These are phyloP conservation scores for Wallemia ichthyophaga DNA, from an alignment of 1,284 basidiomycete genomes.

Conservation along the genomic window DNA sequence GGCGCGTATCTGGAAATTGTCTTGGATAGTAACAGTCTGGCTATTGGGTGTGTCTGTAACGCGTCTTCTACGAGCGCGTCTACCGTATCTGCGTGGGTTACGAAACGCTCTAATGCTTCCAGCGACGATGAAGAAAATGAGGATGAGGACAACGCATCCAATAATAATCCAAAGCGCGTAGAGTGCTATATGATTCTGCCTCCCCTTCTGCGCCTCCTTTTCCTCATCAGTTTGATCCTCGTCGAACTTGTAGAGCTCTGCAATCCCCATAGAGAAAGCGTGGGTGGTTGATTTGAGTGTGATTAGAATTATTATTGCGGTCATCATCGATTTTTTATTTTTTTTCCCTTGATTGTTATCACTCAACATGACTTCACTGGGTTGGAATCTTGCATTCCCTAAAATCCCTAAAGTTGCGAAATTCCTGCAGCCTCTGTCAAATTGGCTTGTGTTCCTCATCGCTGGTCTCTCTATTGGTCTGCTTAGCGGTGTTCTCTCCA, in stretches of 20 bases:
- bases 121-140: constrained; percentile 37
- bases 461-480: constrained; percentile 68
- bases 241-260: too few relatives aligned
- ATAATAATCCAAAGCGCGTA: too few relatives aligned
- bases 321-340: too few relatives aligned
- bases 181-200: too few relatives aligned
- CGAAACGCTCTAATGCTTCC: constrained; percentile 52
- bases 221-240: too few relatives aligned
- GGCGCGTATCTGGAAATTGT: constrained; percentile 32
- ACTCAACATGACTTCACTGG: background rate
- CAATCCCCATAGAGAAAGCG: too few relatives aligned
- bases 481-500: constrained; percentile 78
- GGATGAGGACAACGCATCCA: constrained; percentile 41
- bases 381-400: background rate
- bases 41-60: constrained; percentile 15
- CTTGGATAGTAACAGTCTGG: constrained; percentile 15
- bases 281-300: too few relatives aligned
- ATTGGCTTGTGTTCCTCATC: background rate
- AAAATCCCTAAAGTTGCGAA: background rate
- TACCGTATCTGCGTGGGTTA: constrained; percentile 71
- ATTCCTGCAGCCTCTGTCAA: constrained; percentile 1
- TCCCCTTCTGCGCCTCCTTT: too few relatives aligned
- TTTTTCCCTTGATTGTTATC: too few relatives aligned
- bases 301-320: too few relatives aligned
- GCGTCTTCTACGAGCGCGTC: constrained; percentile 22